Evolutionary conservation across 148 eudicot species (phyloP), one percentile per base, ranked within the genome.

Genomic region (Polygonum aviculare): DNA sequence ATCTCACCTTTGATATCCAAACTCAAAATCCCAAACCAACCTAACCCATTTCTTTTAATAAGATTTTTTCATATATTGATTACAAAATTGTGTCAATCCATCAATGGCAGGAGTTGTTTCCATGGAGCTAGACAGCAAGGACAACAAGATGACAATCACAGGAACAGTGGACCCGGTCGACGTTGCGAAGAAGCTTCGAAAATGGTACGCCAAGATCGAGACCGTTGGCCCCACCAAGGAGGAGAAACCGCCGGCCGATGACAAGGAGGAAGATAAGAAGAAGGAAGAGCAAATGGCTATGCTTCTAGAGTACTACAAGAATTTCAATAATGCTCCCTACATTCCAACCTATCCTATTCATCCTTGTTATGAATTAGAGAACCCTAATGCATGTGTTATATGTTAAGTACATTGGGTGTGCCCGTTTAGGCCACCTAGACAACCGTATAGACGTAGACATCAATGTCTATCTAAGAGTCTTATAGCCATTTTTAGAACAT

Each of bases 331-430:
- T 59, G 4, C 36, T 59, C 36, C 9, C 4, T 26, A 62, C 18
- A 12, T 38, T 12, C 69, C 31, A 31, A 16, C 15, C 6, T 62
- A 62, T 18, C 11, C 2, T 62, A 38, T 5, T 6, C 69, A 31
- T 0, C 9, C 31, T 26, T 3, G 1, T 12, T 62, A 2, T 31
- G 40, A 63, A 2, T 19, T 26, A 26, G 45, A 67, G 14, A 67
- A 67, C 72, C 44, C 72, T 67, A 67, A 67, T 67, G 0, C 21
- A 67, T 36, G 72, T 67, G 72, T 67, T 7, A 67, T 67, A 22
- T 35, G 72, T 36, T 67, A 10, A 67, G 10, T 26, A 57, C 9
- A 8, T 21, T 22, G 9, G 2, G 33, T 26, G 31, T 26, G 31
- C 31, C 31, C 31, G 31, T 26, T 26, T 26, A 26, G 31, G 31